Evolutionary conservation across 1,139 yeast genomes (phyloP).

Genomic region (Oligophagozyma castellii): DNA sequence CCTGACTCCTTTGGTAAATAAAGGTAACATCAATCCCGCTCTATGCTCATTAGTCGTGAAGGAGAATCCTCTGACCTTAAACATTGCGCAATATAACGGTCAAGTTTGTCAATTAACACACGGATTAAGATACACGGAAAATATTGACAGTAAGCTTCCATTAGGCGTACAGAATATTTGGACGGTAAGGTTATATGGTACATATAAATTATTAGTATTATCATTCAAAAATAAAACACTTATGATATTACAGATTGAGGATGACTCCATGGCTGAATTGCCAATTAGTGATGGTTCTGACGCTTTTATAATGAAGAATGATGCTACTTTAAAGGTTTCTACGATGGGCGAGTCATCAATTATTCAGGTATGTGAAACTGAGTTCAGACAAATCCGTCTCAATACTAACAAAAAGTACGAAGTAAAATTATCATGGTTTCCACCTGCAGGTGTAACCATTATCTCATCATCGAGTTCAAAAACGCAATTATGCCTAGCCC

Average conservation of each 20-base stretch:
- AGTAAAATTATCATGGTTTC: constrained; percentile 52
- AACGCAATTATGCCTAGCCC: constrained; percentile 54
- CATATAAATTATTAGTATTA: constrained; percentile 32
- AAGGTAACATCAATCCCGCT: constrained; percentile 46
- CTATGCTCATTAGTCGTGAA: constrained; percentile 30
- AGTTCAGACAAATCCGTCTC: constrained; percentile 50
- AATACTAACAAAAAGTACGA: constrained; percentile 11
- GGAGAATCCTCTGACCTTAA: constrained; percentile 16
- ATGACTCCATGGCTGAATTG: constrained; percentile 55
- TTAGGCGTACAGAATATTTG: constrained; percentile 15
- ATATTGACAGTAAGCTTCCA: constrained; percentile 20
- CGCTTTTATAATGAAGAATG: constrained; percentile 32
- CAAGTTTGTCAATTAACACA: constrained; percentile 18
- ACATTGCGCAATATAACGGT: constrained; percentile 11
- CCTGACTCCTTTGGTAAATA: constrained; percentile 41
- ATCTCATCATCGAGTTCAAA: constrained; percentile 46
- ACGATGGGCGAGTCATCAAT: constrained; percentile 55
- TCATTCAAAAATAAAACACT: constrained; percentile 13
- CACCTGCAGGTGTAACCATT: constrained; percentile 68
- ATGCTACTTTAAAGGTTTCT: constrained; percentile 54
- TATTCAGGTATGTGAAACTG: constrained; percentile 61
- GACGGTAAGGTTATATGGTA: constrained; percentile 31
- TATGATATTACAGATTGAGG: constrained; percentile 14
- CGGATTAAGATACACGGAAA: constrained; percentile 13
- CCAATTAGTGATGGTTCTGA: constrained; percentile 51